Percentiles rank a stretch among this genome's conserved stretches.
These are phyloP conservation scores for Guadua angustifolia DNA, from an alignment of 176 grass and related monocot genomes.

Conservation along the genomic window DNA sequence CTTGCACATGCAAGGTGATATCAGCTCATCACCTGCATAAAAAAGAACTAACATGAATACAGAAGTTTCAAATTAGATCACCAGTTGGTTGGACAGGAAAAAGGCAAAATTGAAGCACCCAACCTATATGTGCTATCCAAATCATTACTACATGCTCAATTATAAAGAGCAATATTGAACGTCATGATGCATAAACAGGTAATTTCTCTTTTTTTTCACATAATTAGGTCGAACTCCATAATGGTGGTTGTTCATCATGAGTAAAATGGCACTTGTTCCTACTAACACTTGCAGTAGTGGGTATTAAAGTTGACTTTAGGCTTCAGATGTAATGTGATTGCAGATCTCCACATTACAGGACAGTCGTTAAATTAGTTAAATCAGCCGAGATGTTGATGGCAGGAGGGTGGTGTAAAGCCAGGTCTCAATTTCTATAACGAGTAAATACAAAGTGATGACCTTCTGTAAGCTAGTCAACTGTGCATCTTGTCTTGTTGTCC, in stretches of 20 bases:
- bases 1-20: slow-evolving; percentile 99
- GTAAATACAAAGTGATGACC: not conserved
- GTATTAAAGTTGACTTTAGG: not conserved
- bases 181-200: not conserved
- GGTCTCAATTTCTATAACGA: slow-evolving; percentile 9
- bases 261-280: slow-evolving; percentile 7
- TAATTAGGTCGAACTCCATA: not conserved
- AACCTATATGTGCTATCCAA: slow-evolving; percentile 17
- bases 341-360: not conserved
- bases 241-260: not conserved
- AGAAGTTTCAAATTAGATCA: slow-evolving; percentile 11
- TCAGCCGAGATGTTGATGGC: not conserved
- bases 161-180: not conserved
- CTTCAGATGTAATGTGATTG: not conserved
- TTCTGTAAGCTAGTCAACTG: not conserved
- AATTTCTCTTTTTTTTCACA: not conserved
- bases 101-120: slow-evolving; percentile 7
- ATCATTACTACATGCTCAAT: not conserved
- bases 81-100: not conserved
- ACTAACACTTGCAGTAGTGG: not conserved
- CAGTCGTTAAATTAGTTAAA: not conserved
- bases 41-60: not conserved
- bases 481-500: not conserved
- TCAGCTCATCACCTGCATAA: slow-evolving; percentile 84
- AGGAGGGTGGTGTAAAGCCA: not conserved